These are phyloP conservation scores for Melampsora larici-populina DNA, from an alignment of 1,284 basidiomycete genomes.

Conservation along the genomic window DNA sequence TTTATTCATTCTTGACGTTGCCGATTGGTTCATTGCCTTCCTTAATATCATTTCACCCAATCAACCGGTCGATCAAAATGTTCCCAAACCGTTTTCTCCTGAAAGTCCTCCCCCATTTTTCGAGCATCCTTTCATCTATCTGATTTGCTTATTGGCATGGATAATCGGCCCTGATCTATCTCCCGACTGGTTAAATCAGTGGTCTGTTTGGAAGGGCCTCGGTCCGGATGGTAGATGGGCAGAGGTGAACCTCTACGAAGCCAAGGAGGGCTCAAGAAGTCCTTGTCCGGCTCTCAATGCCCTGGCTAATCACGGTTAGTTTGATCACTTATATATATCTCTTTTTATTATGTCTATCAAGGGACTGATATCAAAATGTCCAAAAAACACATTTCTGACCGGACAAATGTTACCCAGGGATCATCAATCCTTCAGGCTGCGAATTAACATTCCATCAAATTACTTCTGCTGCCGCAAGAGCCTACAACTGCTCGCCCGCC, in stretches of 20 bases:
- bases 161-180: not conserved
- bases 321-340: not conserved
- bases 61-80: not conserved
- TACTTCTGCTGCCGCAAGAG: constrained; percentile 12
- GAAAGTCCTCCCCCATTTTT: constrained; percentile 38
- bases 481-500: constrained; percentile 46
- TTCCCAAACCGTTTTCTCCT: constrained; percentile 43
- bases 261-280: constrained; percentile 22
- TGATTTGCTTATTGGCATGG: constrained; percentile 32
- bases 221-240: constrained; percentile 39
- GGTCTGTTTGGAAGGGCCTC: constrained; percentile 42
- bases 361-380: not conserved
- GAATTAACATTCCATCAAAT: constrained; percentile 44
- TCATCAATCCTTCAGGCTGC: constrained; percentile 44
- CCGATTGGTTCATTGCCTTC: not conserved
- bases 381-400: not conserved
- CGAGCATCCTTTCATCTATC: constrained; percentile 28
- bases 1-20: not conserved
- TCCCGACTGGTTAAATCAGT: constrained; percentile 38
- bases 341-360: not conserved
- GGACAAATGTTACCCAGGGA: constrained; percentile 3
- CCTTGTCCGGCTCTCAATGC: constrained; percentile 45
- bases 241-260: not conserved
- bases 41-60: not conserved
- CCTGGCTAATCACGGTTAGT: constrained; percentile 43